Evolutionary conservation across 179 eudicot genomes (phyloP).

Genomic region (Sideroxylon spinosum): DNA sequence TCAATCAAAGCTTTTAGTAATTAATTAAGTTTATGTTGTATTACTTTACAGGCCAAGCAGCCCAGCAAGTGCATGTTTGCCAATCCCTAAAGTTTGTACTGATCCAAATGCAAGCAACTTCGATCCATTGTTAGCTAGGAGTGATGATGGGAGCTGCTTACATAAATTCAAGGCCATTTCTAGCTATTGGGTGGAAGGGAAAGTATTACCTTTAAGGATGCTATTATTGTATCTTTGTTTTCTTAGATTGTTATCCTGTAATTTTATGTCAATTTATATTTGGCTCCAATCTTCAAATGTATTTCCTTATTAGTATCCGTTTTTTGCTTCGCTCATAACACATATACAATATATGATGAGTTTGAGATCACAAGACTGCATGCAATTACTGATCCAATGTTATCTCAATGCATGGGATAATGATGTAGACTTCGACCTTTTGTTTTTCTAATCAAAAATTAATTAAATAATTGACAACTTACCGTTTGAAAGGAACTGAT

Average conservation of each 20-base stretch:
- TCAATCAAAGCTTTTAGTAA: no score
- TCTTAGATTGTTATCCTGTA: constrained; percentile 10
- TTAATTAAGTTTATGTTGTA: not conserved
- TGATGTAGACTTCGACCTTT: no score
- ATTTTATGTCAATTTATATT: not conserved
- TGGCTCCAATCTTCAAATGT: not conserved
- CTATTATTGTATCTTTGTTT: not conserved
- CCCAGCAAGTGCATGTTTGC: constrained; percentile 45
- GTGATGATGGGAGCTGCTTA: constrained; percentile 60
- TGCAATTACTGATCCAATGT: not conserved
- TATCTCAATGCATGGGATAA: not conserved
- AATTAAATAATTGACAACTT: no score
- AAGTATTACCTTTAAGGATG: not conserved
- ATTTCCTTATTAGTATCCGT: not conserved
- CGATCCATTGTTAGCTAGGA: constrained; percentile 57
- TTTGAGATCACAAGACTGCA: no score
- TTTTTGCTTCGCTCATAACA: not conserved
- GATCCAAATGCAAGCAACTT: constrained; percentile 52
- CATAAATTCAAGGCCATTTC: constrained; percentile 33
- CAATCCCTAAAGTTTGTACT: constrained; percentile 64
- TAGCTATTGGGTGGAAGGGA: no score
- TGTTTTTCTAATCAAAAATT: no score
- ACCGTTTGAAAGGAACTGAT: no score
- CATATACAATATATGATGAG: not conserved
- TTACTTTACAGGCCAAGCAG: constrained; percentile 52